These are phyloP conservation scores for Naumovozyma castellii DNA, from an alignment of 805 yeast genomes.

Conservation along the genomic window DNA sequence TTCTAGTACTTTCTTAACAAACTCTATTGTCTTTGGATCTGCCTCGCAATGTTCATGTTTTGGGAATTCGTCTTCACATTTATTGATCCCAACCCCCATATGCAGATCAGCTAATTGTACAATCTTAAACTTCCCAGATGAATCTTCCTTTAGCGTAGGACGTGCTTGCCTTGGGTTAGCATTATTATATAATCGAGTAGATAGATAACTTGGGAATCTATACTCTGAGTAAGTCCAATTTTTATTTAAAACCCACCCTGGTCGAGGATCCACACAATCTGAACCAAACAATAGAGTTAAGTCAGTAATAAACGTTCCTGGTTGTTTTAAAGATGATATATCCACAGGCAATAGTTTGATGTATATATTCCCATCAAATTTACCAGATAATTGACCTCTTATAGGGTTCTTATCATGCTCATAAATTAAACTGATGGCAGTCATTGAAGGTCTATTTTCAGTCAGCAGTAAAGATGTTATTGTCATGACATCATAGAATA, in stretches of 20 bases:
- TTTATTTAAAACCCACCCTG: slow-evolving; percentile 45
- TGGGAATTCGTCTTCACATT: slow-evolving; percentile 68
- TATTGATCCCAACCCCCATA: slow-evolving; percentile 74
- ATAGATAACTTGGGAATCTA: slow-evolving; percentile 10
- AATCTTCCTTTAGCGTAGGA: slow-evolving; percentile 6
- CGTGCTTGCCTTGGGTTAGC: slow-evolving; percentile 1
- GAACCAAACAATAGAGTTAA: slow-evolving; percentile 64
- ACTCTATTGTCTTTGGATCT: slow-evolving; percentile 58
- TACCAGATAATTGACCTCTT: background rate
- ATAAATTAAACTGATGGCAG: background rate
- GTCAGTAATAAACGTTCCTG: slow-evolving; percentile 36
- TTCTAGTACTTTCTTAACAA: slow-evolving; percentile 56
- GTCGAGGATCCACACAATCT: slow-evolving; percentile 70
- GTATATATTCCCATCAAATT: background rate
- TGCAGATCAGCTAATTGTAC: slow-evolving; percentile 89
- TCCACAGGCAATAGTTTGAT: background rate
- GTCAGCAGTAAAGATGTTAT: too few relatives aligned
- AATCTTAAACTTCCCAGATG: slow-evolving; percentile 56
- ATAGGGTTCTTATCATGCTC: background rate
- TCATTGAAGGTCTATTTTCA: too few relatives aligned
- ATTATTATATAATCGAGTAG: slow-evolving; percentile 1
- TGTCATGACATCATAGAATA: slow-evolving; percentile 12
- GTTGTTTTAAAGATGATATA: background rate
- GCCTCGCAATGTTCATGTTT: slow-evolving; percentile 56
- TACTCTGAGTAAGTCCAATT: background rate